Percentiles rank a stretch among this genome's conserved stretches.
Conservation (phyloP, 2,329 filamentous ascomycete species). For the Aulographum hederae region DNA sequence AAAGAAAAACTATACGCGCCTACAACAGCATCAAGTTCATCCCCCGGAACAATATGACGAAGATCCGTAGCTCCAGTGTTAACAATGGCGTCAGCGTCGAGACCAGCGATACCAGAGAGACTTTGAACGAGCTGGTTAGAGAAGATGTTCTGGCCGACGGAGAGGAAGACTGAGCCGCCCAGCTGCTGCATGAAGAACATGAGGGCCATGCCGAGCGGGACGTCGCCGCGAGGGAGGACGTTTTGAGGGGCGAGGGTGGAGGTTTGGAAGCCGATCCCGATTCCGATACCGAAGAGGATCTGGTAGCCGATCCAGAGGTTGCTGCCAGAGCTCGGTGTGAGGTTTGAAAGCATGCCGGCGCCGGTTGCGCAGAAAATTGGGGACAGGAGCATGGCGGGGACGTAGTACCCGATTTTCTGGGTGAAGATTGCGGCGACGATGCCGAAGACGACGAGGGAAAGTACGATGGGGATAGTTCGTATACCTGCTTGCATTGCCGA, state of each 20-base stretch:
- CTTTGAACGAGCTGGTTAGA: slow-evolving; percentile 3
- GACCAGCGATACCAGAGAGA: not conserved
- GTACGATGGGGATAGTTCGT: slow-evolving; percentile 18
- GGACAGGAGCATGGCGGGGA: slow-evolving; percentile 16
- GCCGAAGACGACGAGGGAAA: slow-evolving; percentile 13
- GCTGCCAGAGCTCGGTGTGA: slow-evolving; percentile 6
- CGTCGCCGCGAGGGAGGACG: slow-evolving; percentile 5
- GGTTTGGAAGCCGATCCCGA: slow-evolving; percentile 8
- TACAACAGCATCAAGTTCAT: not conserved
- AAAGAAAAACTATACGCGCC: not conserved
- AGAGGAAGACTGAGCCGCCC: slow-evolving; percentile 6
- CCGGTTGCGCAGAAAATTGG: slow-evolving; percentile 18
- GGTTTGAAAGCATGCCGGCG: slow-evolving; percentile 19
- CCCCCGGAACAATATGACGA: slow-evolving; percentile 15
- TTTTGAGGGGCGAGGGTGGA: slow-evolving; percentile 7
- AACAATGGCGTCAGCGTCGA: not conserved
- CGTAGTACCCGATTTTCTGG: slow-evolving; percentile 19
- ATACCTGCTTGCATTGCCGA: slow-evolving; percentile 17
- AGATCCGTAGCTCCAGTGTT: slow-evolving; percentile 5
- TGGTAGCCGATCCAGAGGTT: slow-evolving; percentile 22
- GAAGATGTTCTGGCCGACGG: slow-evolving; percentile 7
- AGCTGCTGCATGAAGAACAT: slow-evolving; percentile 6
- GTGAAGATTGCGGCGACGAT: slow-evolving; percentile 16
- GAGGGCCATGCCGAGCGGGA: slow-evolving; percentile 5
- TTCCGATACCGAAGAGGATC: slow-evolving; percentile 11